phyloP scores from a whole-genome alignment of 805 yeast genomes.

The Nakazawaea ishiwadae region DNA sequence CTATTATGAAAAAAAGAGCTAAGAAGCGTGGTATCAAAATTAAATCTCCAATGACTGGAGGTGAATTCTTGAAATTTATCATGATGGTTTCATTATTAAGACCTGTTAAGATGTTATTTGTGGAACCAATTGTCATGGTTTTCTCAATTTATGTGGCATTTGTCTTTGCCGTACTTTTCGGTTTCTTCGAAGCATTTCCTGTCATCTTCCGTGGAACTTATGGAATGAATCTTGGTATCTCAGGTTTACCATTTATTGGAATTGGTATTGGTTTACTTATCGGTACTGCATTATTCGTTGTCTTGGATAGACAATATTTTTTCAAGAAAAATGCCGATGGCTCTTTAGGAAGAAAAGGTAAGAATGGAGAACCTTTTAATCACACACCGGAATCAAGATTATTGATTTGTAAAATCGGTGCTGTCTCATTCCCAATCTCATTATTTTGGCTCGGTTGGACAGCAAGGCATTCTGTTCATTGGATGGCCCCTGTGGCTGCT shows the following conservation, averaged over 20 bases:
- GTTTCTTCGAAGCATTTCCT: conserved; percentile 77
- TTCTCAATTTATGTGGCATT: conserved; percentile 70
- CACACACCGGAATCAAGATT: conserved; percentile 60
- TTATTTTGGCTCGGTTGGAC: conserved; percentile 86
- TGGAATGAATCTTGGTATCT: conserved; percentile 50
- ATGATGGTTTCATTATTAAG: conserved; percentile 48
- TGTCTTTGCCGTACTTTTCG: conserved; percentile 72
- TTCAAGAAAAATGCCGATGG: conserved; percentile 63
- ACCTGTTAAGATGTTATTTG: conserved; percentile 64
- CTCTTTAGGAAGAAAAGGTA: conserved; percentile 49
- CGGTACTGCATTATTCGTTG: conserved; percentile 50
- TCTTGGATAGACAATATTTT: conserved; percentile 41
- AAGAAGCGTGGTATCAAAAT: conserved; percentile 51
- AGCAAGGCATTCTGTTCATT: conserved; percentile 52
- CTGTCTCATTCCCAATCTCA: conserved; percentile 59
- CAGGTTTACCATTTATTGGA: conserved; percentile 69
- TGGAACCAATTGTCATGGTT: conserved; percentile 71
- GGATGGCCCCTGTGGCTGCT: conserved; percentile 73
- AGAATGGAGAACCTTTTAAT: conserved; percentile 47
- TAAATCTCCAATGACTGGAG: conserved; percentile 26
- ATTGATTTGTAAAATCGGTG: conserved; percentile 60
- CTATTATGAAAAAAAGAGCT: conserved; percentile 57
- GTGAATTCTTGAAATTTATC: conserved; percentile 39
- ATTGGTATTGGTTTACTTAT: conserved; percentile 63
- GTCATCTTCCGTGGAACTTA: conserved; percentile 67